Percentiles rank a stretch among this genome's conserved stretches.
Conservation (phyloP, 2,329 filamentous ascomycete genomes). For the Lanzia echinophila region DNA sequence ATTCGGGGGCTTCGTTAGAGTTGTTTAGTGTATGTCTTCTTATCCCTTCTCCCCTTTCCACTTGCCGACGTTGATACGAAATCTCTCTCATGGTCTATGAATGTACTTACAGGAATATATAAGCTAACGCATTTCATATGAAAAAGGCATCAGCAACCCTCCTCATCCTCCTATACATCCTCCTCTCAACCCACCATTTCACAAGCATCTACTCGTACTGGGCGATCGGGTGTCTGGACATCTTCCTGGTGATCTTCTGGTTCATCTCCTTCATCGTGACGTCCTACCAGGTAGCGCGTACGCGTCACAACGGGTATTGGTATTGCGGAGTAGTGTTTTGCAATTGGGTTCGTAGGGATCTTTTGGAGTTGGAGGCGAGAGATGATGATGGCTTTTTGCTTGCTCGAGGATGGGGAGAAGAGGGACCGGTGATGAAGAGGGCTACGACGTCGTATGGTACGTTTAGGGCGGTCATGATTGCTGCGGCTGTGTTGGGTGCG, state of each 20-base stretch:
- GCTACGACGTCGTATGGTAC: neutral
- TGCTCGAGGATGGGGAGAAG: too few relatives aligned
- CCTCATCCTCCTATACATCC: constrained; percentile 2
- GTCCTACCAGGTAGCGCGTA: neutral
- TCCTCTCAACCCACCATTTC: neutral
- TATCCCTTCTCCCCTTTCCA: too few relatives aligned
- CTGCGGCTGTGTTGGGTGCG: neutral
- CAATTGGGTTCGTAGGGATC: neutral
- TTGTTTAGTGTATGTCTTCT: constrained; percentile 3
- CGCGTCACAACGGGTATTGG: neutral
- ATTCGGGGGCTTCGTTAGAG: constrained; percentile 1
- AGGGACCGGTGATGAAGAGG: neutral
- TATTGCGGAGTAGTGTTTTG: neutral
- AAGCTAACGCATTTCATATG: neutral
- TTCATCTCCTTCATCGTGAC: neutral
- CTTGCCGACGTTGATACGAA: neutral
- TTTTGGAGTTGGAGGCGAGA: constrained; percentile 1
- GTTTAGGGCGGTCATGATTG: neutral
- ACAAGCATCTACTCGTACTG: constrained; percentile 3
- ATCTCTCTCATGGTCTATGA: too few relatives aligned
- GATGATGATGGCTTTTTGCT: neutral
- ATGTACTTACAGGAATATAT: too few relatives aligned
- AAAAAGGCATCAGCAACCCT: constrained; percentile 4
- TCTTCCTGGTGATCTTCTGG: constrained; percentile 3
- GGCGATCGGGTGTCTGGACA: constrained; percentile 2